phyloP scores from a whole-genome alignment of 2,329 filamentous ascomycete genomes.

The Kalaharituber pfeilii region DNA sequence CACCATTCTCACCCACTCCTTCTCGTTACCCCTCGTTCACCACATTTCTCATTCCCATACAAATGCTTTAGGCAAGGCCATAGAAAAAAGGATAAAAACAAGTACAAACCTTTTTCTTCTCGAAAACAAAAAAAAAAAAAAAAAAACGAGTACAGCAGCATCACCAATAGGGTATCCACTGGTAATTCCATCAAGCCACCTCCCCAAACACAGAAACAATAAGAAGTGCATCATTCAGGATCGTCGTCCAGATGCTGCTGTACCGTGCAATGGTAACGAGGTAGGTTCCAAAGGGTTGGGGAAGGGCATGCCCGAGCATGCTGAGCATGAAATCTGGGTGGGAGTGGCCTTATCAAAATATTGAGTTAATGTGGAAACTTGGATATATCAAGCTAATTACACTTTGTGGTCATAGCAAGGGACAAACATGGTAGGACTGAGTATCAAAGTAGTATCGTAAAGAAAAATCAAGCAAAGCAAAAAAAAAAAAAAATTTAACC shows the following conservation, averaged over 20 bases:
- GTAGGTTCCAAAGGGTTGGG: constrained; percentile 35
- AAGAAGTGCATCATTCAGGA: constrained; percentile 22
- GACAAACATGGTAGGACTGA: not conserved
- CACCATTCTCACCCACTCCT: no score
- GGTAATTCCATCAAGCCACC: constrained; percentile 22
- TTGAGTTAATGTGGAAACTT: no score
- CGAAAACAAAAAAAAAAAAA: no score
- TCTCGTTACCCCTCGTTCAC: no score
- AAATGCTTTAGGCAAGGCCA: no score
- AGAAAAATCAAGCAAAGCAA: not conserved
- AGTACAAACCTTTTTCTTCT: no score
- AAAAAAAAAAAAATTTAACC: constrained; percentile 25
- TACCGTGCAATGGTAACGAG: constrained; percentile 22
- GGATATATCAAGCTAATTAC: no score
- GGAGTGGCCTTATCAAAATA: constrained; percentile 27
- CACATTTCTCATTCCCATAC: no score
- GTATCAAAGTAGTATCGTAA: not conserved
- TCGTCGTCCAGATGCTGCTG: constrained; percentile 22
- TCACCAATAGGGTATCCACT: no score
- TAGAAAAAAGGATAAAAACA: no score
- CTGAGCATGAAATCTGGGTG: constrained; percentile 46
- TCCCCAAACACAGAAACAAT: constrained; percentile 23
- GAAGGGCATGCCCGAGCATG: constrained; percentile 47
- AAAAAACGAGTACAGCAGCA: no score
- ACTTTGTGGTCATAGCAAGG: not conserved